Base-by-base conservation (phyloP, 1,139 yeast species). In the Pneumocystis jirovecii region DNA sequence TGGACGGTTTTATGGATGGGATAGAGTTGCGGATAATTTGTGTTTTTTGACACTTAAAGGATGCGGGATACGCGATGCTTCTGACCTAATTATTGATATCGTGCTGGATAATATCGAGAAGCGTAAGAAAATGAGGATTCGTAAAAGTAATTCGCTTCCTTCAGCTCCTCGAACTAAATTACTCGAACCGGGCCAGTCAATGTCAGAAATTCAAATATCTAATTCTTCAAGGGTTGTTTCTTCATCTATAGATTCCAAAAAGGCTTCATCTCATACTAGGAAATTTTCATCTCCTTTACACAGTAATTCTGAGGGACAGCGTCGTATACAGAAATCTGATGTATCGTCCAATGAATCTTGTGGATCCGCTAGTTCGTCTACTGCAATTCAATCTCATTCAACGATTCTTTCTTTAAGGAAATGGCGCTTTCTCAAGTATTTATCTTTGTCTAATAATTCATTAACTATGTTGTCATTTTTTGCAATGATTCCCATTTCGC, bases 1-100 rank as follows among this genome's bases (percentile, higher is more conserved):
- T 21, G 83, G 83, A 69, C 87, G 84, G 69, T 77, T 85, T 15
- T 84, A 78, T 73, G 89, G 89, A 1, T 85, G 89, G 89, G 80
- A 84, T 71, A 71, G 75, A 17, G 72, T 85, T 45, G 79, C 86
- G 67, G 85, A 82, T 65, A 83, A 79, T 68, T 75, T 85, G 61
- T 76, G 85, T 65, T 82, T 83, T 63, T 76, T 85, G 65, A 82
- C 83, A 8, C 76, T 85, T 21, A 78, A 82, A 66, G 81, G 81
- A 68, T 75, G 82, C 0, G 82, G 81, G 67, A 73, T 84, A 4
- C 76, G 76, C 60, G 83, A 82, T 70, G 78, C 85, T 31, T 78
- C 78, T 2, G 87, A 84, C 67, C 73, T 84, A 17, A 59, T 74
- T 66, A 78, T 72, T 21, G 78, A 80, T 64, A 78, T 80, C 65